These are phyloP conservation scores for Colletotrichum orchidophilum DNA, from an alignment of 2,329 filamentous ascomycete genomes.

Conservation along the genomic window DNA sequence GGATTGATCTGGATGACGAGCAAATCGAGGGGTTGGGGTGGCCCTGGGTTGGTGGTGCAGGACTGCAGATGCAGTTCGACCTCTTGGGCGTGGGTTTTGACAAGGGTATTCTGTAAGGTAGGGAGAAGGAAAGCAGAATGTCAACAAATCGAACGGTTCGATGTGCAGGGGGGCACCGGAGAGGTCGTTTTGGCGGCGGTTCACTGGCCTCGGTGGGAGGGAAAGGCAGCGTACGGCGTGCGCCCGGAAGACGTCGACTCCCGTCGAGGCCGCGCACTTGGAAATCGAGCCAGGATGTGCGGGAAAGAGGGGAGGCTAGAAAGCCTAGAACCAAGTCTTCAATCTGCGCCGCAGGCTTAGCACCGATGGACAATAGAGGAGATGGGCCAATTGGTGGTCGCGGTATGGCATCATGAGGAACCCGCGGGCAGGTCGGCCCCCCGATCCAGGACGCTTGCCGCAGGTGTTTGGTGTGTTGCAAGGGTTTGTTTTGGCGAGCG, in stretches of 20 bases:
- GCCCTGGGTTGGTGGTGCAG: not conserved
- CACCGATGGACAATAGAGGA: not conserved
- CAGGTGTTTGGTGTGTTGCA: not conserved
- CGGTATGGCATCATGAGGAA: slow-evolving; percentile 19
- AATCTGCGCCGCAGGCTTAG: slow-evolving; percentile 5
- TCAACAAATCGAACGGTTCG: slow-evolving; percentile 31
- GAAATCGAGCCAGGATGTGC: not conserved
- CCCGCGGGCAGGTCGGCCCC: not conserved
- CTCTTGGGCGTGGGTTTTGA: no score
- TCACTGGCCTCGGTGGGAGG: not conserved
- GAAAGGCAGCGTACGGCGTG: not conserved
- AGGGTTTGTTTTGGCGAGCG: slow-evolving; percentile 19
- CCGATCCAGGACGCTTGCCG: not conserved
- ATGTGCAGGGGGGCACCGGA: slow-evolving; percentile 16
- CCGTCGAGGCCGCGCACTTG: slow-evolving; percentile 3
- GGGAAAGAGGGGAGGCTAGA: not conserved
- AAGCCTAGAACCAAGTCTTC: slow-evolving; percentile 4
- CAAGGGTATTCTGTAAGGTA: not conserved
- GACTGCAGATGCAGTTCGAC: not conserved
- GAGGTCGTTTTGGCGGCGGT: not conserved
- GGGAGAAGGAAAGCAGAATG: not conserved
- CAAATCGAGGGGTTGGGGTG: slow-evolving; percentile 31
- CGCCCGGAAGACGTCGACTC: not conserved
- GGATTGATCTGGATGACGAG: slow-evolving; percentile 23
- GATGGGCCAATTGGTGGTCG: not conserved